phyloP scores from a whole-genome alignment of 2,329 filamentous ascomycete species.

The Cadophora sp. region DNA sequence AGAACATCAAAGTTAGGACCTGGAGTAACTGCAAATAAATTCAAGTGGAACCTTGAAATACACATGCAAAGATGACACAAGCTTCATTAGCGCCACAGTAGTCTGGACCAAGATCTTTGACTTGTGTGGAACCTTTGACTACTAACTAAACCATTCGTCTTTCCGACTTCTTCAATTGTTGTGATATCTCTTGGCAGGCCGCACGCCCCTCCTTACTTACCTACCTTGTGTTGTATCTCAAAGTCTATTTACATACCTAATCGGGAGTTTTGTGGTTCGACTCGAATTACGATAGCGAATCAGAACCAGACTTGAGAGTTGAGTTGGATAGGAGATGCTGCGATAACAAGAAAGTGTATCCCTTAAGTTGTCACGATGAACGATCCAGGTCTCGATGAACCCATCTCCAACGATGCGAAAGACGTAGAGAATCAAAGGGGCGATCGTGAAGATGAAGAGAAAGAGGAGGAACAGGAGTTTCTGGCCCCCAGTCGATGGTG shows the following conservation, averaged over 20 bases:
- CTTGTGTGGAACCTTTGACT: background rate
- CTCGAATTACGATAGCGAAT: no score
- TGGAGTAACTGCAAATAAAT: no score
- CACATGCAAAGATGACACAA: constrained; percentile 4
- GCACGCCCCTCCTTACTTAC: background rate
- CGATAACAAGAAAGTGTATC: background rate
- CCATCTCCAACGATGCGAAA: constrained; percentile 39
- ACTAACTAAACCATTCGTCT: background rate
- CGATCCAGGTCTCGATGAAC: constrained; percentile 41
- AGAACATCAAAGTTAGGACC: no score
- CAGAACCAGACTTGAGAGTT: no score
- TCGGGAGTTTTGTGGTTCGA: no score
- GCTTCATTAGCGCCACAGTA: background rate
- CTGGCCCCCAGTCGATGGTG: constrained; percentile 55
- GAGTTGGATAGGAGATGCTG: background rate
- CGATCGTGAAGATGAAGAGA: constrained; percentile 34
- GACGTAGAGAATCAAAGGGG: constrained; percentile 38
- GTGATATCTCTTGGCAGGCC: background rate
- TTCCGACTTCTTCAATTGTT: background rate
- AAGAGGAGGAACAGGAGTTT: constrained; percentile 41
- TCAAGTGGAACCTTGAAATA: constrained; percentile 6
- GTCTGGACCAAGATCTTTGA: background rate
- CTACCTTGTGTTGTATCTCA: background rate
- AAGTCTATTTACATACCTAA: no score
- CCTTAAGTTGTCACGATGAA: constrained; percentile 36